These are phyloP conservation scores for Trichoderma reesei DNA, from an alignment of 495 filamentous ascomycete genomes.

Conservation along the genomic window DNA sequence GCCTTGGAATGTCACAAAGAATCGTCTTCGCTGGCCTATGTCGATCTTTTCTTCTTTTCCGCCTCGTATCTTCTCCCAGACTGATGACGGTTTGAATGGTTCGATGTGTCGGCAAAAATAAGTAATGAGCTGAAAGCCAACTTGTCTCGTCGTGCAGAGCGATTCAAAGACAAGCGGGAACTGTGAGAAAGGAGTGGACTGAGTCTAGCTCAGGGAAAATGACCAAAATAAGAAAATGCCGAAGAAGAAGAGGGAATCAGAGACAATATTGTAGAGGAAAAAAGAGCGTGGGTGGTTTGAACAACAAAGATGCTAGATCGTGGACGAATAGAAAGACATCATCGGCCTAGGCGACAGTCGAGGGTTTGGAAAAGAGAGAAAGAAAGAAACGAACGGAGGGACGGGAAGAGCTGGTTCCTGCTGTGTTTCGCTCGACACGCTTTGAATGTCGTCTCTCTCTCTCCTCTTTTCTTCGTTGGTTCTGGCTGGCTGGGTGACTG, in stretches of 20 bases:
- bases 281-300: conserved; percentile 36
- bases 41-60: neutral
- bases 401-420: neutral
- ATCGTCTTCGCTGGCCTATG: neutral
- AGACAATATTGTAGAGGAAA: conserved; percentile 14
- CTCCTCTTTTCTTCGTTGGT: neutral
- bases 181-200: conserved; percentile 9
- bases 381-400: conserved; percentile 1
- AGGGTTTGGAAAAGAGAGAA: neutral
- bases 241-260: neutral
- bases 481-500: neutral
- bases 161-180: neutral
- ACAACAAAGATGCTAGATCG: conserved; percentile 19
- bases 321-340: conserved; percentile 22
- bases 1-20: neutral
- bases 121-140: no score
- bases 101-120: neutral
- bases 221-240: neutral
- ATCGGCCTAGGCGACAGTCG: conserved; percentile 14
- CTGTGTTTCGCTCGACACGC: no score
- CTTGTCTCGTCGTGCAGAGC: neutral
- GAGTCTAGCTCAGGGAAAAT: conserved; percentile 5
- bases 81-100: neutral
- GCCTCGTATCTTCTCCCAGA: neutral
- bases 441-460: neutral